Percentiles rank a stretch among this genome's conserved stretches.
These are phyloP conservation scores for Mucor lusitanicus DNA, from an alignment of 371 early-diverging fungal genomes.

Conservation along the genomic window DNA sequence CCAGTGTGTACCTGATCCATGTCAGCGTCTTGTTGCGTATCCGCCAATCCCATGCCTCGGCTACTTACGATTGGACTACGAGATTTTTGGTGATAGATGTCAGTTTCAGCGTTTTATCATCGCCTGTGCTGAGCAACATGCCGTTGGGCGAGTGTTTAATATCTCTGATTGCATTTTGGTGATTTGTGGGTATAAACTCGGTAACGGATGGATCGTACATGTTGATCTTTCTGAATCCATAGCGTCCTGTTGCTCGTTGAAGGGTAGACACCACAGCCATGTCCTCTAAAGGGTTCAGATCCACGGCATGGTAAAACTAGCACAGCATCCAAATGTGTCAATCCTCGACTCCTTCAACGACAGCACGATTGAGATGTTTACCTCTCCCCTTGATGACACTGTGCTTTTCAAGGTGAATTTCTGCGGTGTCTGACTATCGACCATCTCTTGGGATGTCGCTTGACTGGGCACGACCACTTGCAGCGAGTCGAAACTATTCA, in stretches of 20 bases:
- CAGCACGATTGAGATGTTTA: neutral
- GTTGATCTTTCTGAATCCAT: slow-evolving; percentile 26
- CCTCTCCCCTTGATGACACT: slow-evolving; percentile 1
- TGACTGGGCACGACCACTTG: too few relatives aligned
- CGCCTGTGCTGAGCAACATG: slow-evolving; percentile 18
- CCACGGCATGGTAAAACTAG: slow-evolving; percentile 3
- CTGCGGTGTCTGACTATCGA: neutral
- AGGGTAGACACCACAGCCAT: slow-evolving; percentile 12
- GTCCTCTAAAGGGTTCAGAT: slow-evolving; percentile 5
- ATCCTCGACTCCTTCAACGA: neutral
- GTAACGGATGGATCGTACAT: slow-evolving; percentile 14
- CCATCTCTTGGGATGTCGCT: neutral
- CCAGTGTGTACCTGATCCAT: slow-evolving; percentile 19
- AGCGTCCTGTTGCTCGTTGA: neutral
- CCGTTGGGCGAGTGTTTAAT: slow-evolving; percentile 8
- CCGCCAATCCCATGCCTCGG: neutral
- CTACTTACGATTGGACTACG: slow-evolving; percentile 20
- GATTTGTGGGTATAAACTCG: slow-evolving; percentile 21
- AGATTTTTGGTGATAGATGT: slow-evolving; percentile 15
- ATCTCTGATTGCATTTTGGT: slow-evolving; percentile 14
- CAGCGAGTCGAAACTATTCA: neutral
- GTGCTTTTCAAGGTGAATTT: neutral
- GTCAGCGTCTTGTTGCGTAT: neutral
- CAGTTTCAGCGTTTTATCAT: slow-evolving; percentile 24
- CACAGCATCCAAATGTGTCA: neutral